These are phyloP conservation scores for Vaccinium myrtillus DNA, from an alignment of 148 eudicot species.

Conservation along the genomic window DNA sequence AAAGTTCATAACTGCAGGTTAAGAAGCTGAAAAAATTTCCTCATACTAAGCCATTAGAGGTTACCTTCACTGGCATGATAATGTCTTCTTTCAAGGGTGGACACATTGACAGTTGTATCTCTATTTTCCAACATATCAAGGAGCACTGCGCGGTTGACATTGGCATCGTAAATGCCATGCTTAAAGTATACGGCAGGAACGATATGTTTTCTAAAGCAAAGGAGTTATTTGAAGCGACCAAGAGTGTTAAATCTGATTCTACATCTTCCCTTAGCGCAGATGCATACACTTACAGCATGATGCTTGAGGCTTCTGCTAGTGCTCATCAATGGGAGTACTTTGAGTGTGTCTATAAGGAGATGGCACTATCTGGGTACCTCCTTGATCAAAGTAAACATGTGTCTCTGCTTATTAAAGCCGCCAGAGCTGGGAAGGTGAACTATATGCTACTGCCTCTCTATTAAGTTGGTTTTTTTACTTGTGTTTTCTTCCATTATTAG, in stretches of 20 bases:
- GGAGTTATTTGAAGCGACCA: slow-evolving; percentile 65
- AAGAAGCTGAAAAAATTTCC: slow-evolving; percentile 60
- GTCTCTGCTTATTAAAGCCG: slow-evolving; percentile 68
- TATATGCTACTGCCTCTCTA: neutral
- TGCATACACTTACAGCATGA: slow-evolving; percentile 53
- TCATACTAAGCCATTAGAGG: slow-evolving; percentile 59
- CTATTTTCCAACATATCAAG: slow-evolving; percentile 61
- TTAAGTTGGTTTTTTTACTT: neutral
- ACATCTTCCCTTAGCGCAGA: slow-evolving; percentile 51
- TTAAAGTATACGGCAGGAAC: slow-evolving; percentile 73
- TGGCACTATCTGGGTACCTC: slow-evolving; percentile 65
- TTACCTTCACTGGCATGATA: slow-evolving; percentile 92
- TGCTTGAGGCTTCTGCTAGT: slow-evolving; percentile 75
- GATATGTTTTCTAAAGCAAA: slow-evolving; percentile 89
- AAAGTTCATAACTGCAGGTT: slow-evolving; percentile 43
- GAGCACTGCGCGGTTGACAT: slow-evolving; percentile 50
- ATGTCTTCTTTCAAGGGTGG: slow-evolving; percentile 73
- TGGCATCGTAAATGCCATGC: slow-evolving; percentile 79
- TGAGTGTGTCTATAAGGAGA: slow-evolving; percentile 82
- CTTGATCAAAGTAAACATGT: slow-evolving; percentile 63
- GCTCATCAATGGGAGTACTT: slow-evolving; percentile 95
- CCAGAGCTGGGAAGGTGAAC: slow-evolving; percentile 83
- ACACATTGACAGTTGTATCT: slow-evolving; percentile 55
- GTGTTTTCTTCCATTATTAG: neutral
- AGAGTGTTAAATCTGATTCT: slow-evolving; percentile 30